Evolutionary conservation across 1,139 yeast species (phyloP), one percentile per base, ranked within the genome.

Genomic region (Nakaseomyces bracarensis): DNA sequence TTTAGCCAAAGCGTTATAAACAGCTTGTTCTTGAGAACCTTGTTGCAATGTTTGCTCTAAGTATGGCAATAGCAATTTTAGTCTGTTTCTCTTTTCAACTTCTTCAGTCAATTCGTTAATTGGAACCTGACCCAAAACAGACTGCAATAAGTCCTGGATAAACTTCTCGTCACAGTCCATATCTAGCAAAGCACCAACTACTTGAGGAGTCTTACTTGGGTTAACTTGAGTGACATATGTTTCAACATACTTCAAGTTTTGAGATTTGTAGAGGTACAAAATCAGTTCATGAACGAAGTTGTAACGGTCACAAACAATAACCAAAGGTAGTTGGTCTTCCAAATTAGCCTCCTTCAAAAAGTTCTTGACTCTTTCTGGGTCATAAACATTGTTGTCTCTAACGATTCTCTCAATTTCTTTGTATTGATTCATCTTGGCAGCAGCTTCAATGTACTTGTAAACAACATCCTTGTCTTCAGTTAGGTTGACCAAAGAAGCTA

Each of bases 211-310:
- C 61, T 85, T 84, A 3, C 91, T 71, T 39, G 98, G 96, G 66
- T 91, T 93, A 41, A 91, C 97, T 60, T 87, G 93, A 69, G 91
- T 97, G 44, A 93, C 98, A 58, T 91, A 91, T 41, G 91, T 95
- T 67, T 91, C 97, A 65, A 91, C 91, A 55, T 89, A 91, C 66
- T 91, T 86, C 77, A 87, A 84, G 67, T 79, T 89, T 66, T 89
- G 91, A 66, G 89, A 84, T 70, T 91, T 91, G 79, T 91, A 91
- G 63, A 91, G 74, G 68, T 84, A 91, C 60, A 91, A 74, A 45
- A 91, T 81, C 69, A 91, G 76, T 65, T 91, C 99, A 63, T 91
- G 97, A 45, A 91, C 89, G 64, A 79, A 91, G 64, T 82, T 74
- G 68, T 74, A 86, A 60, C 96, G 77, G 69, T 91, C 97, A 69